These are phyloP conservation scores for Kwoniella dendrophila DNA, from an alignment of 768 basidiomycete genomes.

Conservation along the genomic window DNA sequence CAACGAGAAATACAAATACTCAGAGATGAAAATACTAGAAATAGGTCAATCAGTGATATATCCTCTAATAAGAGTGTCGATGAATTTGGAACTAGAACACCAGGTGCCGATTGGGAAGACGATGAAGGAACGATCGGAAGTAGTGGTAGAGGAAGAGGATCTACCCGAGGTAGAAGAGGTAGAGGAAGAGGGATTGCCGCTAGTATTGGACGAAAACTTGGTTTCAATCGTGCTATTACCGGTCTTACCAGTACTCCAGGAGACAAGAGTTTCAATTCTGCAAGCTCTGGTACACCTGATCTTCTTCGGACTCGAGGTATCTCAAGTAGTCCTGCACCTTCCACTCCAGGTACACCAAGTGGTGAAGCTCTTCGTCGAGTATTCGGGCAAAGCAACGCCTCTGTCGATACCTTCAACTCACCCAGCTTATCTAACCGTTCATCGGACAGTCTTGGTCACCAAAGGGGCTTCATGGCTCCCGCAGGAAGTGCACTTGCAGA, in stretches of 20 bases:
- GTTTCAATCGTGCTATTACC: conserved; percentile 37
- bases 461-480: conserved; percentile 27
- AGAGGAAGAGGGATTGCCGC: conserved; percentile 47
- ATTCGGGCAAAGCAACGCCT: conserved; percentile 15
- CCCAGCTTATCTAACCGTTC: conserved; percentile 13
- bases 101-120: conserved; percentile 39
- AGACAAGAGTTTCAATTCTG: conserved; percentile 44
- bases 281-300: conserved; percentile 44
- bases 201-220: conserved; percentile 44
- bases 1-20: conserved; percentile 46
- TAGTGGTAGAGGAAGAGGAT: conserved; percentile 36
- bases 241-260: conserved; percentile 32
- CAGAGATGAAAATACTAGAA: conserved; percentile 26
- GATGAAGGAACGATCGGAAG: conserved; percentile 32
- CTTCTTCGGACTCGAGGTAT: conserved; percentile 36
- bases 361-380: conserved; percentile 21
- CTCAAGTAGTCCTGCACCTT: conserved; percentile 19
- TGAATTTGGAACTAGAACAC: conserved; percentile 32
- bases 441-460: conserved; percentile 11
- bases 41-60: conserved; percentile 13
- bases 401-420: conserved; percentile 19
- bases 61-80: conserved; percentile 20
- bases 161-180: conserved; percentile 42
- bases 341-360: conserved; percentile 13
- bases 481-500: conserved; percentile 39